Evolutionary conservation across 495 filamentous ascomycete genomes (phyloP).

Genomic region (Durotheca rogersii): DNA sequence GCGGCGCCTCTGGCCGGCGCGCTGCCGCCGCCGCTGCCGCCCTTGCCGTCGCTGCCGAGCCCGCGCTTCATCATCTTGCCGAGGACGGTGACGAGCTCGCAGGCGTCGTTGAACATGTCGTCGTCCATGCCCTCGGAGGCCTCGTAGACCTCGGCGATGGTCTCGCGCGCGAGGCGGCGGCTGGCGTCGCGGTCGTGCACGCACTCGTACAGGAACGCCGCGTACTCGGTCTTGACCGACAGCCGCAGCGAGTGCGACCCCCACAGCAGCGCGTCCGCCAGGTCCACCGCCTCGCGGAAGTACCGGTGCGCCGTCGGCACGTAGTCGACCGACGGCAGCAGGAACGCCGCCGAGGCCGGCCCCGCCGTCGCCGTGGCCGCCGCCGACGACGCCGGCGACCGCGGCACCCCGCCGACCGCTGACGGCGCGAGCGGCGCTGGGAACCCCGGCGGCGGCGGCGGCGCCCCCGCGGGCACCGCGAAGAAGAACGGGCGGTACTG

Average conservation of each 20-base stretch:
- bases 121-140: conserved; percentile 90
- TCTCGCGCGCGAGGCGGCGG: conserved; percentile 72
- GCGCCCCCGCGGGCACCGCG: conserved; percentile 41
- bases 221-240: conserved; percentile 87
- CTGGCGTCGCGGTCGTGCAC: conserved; percentile 75
- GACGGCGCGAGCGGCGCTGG: conserved; percentile 52
- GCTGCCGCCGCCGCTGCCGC: conserved; percentile 32
- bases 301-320: conserved; percentile 74
- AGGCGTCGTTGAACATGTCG: conserved; percentile 78
- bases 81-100: conserved; percentile 69
- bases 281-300: conserved; percentile 74
- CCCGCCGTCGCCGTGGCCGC: conserved; percentile 50
- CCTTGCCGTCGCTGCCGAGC: conserved; percentile 22
- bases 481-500: not conserved
- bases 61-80: conserved; percentile 78
- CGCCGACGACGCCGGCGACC: conserved; percentile 48
- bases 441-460: conserved; percentile 50
- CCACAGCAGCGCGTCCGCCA: conserved; percentile 73
- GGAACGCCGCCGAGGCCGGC: conserved; percentile 61
- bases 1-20: conserved; percentile 8
- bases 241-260: conserved; percentile 88
- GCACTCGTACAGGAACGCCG: conserved; percentile 95
- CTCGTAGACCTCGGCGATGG: conserved; percentile 88
- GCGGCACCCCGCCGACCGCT: conserved; percentile 63
- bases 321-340: conserved; percentile 79